Evolutionary conservation across 805 yeast genomes (phyloP), one percentile per base, ranked within the genome.

Genomic region (Maudiozyma pseudohumilis): DNA sequence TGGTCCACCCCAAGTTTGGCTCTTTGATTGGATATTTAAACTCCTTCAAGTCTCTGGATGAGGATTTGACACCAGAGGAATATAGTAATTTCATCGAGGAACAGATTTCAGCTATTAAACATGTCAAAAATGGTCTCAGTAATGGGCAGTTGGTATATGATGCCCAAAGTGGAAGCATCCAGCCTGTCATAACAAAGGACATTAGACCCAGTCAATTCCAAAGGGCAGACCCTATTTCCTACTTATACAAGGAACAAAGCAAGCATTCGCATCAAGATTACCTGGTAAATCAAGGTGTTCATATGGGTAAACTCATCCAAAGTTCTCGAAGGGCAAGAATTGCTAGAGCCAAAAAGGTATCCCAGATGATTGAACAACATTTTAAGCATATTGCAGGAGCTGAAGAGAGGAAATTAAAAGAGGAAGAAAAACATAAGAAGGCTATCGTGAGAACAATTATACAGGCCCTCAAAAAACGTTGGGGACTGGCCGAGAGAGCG

Each of bases 401-500:
- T 31, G 85, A 83, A 46, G 97, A 89, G 47, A 73, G 94, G 40
- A 74, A 76, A 40, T 70, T 71, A 17, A 78, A 78, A 46, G 94
- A 82, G 40, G 74, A 77, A 48, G 94, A 87, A 48, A 80, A 74
- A 48, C 74, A 76, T 37, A 66, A 81, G 40, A 66, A 70, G 40
- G 74, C 72, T 41, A 57, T 89, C 24, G 94, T 96, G n/a, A 74
- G 85, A 48, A 70, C 78, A 34, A 82, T 94, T 0, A 81, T 83
- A 1, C 79, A 75, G 49, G 86, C 87, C 31, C 96, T 92, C 9
- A 80, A 80, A 59, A 86, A 79, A 56, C 77, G 92, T 52, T 92
- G 99, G 99, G 64, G 70, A 17, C 69, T 87, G 34, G 98, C 96
- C 2, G 84, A 80, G 44, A 86, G 83, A 55, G 94, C 85, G 1